Evolutionary conservation across 306 rosid genomes (phyloP).

Genomic region (Vigna mungo): DNA sequence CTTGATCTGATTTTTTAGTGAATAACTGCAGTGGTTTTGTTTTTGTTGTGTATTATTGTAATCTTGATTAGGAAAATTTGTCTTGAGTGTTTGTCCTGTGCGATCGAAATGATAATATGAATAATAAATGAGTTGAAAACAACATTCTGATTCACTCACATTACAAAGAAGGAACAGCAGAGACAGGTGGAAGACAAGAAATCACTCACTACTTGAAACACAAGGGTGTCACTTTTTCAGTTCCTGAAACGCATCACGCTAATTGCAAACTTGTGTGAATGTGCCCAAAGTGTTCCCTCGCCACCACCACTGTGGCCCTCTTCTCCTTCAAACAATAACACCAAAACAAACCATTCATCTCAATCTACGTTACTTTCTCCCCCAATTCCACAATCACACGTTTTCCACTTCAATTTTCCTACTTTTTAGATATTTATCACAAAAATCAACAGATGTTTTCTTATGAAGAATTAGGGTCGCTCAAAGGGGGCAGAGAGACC

Average conservation of each 20-base stretch:
- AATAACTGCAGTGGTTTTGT: not conserved
- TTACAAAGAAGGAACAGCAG: slow-evolving; percentile 19
- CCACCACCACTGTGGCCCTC: slow-evolving; percentile 40
- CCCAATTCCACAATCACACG: too few species aligned
- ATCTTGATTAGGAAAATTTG: not conserved
- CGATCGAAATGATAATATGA: not conserved
- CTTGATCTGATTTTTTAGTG: too few species aligned
- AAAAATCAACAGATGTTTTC: slow-evolving; percentile 11
- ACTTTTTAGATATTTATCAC: too few species aligned
- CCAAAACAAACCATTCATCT: slow-evolving; percentile 29
- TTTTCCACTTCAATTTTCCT: too few species aligned
- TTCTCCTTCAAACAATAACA: slow-evolving; percentile 50
- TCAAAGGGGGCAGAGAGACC: slow-evolving; percentile 48
- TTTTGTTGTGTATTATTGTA: not conserved
- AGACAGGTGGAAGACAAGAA: slow-evolving; percentile 43
- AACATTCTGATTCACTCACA: slow-evolving; percentile 21
- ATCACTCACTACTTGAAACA: slow-evolving; percentile 1
- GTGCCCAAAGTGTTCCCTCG: slow-evolving; percentile 30
- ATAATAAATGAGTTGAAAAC: slow-evolving; percentile 36
- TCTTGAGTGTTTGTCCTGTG: not conserved
- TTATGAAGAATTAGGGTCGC: slow-evolving; percentile 44
- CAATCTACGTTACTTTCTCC: too few species aligned
- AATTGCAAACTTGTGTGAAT: not conserved
- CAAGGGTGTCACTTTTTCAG: slow-evolving; percentile 24
- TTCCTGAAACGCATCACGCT: slow-evolving; percentile 8